Conservation (phyloP, 1,139 yeast species). For the Sugiyamaella paludigena region DNA sequence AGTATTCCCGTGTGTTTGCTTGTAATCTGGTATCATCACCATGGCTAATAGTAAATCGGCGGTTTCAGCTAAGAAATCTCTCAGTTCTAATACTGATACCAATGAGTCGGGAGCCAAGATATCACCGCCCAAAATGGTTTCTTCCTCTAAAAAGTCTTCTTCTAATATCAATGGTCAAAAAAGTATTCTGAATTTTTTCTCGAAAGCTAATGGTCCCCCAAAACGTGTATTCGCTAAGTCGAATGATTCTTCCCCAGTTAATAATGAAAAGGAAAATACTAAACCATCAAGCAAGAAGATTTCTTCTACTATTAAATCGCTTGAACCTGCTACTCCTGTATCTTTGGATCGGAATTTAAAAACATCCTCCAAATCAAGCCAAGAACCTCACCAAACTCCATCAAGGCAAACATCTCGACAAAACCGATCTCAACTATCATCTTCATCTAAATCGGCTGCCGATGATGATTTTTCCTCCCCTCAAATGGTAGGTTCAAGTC, state of each 20-base stretch:
- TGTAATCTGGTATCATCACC: no score
- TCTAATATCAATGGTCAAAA: conserved; percentile 18
- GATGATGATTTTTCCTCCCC: background rate
- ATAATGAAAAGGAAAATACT: conserved; percentile 5
- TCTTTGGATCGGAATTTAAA: conserved; percentile 7
- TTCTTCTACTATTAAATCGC: conserved; percentile 6
- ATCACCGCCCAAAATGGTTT: conserved; percentile 5
- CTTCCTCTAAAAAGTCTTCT: background rate
- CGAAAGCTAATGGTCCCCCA: conserved; percentile 19
- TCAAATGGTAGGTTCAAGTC: conserved; percentile 7
- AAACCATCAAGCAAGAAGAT: no score
- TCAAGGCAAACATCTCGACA: conserved; percentile 10
- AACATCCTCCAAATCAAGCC: background rate
- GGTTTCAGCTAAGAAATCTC: no score
- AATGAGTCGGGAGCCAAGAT: no score
- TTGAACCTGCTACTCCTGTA: conserved; percentile 8
- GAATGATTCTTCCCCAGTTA: no score
- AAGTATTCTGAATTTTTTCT: conserved; percentile 27
- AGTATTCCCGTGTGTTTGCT: no score
- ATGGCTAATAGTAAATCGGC: no score
- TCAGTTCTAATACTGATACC: no score
- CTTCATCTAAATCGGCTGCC: conserved; percentile 9
- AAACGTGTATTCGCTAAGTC: conserved; percentile 2
- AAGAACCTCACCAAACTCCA: conserved; percentile 12
- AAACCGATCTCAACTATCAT: no score